A percentile compares a stretch with the other conserved stretches of the same genome.
These are phyloP conservation scores for Acrocalymma vagum DNA, from an alignment of 2,329 filamentous ascomycete species.

Conservation along the genomic window DNA sequence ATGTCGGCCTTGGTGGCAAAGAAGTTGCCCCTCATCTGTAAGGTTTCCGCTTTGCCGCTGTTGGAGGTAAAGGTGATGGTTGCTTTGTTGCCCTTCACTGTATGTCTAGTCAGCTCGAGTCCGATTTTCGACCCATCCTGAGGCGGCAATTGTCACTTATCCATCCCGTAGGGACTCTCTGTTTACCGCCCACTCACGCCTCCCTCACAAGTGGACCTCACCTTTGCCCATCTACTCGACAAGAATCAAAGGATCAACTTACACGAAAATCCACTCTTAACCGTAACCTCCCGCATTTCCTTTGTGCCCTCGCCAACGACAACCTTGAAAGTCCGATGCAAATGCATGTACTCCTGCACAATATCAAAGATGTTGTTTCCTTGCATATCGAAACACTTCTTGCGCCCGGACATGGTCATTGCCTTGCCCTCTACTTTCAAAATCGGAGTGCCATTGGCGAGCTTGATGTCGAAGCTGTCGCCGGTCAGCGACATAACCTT, in stretches of 20 bases:
- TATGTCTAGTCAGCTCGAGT: slow-evolving; percentile 2
- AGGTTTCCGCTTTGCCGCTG: slow-evolving; percentile 31
- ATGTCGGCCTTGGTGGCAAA: slow-evolving; percentile 67
- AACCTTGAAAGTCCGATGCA: slow-evolving; percentile 62
- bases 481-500: slow-evolving; percentile 69
- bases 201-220: neutral
- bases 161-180: no score
- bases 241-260: slow-evolving; percentile 34
- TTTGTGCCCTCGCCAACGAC: slow-evolving; percentile 57
- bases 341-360: slow-evolving; percentile 59
- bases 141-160: no score
- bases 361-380: slow-evolving; percentile 68
- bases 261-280: slow-evolving; percentile 65
- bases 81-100: slow-evolving; percentile 64
- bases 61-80: slow-evolving; percentile 60
- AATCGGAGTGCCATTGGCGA: slow-evolving; percentile 61
- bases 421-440: slow-evolving; percentile 66
- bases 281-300: slow-evolving; percentile 63
- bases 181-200: neutral
- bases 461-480: slow-evolving; percentile 71
- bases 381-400: slow-evolving; percentile 63
- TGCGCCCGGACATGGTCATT: slow-evolving; percentile 62
- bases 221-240: neutral
- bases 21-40: slow-evolving; percentile 68
- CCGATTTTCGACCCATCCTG: no score